Conservation (phyloP, 2,329 filamentous ascomycete species). For the Fragosphaeria purpurea region DNA sequence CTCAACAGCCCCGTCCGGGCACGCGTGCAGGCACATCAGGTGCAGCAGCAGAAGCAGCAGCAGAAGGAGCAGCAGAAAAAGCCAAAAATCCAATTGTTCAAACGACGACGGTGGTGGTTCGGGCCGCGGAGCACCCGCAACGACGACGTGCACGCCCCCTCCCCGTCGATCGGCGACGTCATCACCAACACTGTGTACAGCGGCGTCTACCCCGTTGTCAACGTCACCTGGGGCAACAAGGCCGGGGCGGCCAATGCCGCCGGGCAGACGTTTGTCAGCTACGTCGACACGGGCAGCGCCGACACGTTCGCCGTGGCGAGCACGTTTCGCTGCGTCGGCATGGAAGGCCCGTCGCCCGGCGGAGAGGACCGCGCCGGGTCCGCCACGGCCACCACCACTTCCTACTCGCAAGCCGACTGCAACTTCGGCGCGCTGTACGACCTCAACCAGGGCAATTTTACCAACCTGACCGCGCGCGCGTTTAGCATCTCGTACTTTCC, state of each 20-base stretch:
- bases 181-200: constrained; percentile 12
- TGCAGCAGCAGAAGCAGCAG: too few species aligned
- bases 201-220: constrained; percentile 12
- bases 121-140: too few species aligned
- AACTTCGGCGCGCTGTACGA: constrained; percentile 13
- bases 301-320: constrained; percentile 8
- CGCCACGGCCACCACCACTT: too few species aligned
- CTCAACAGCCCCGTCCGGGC: constrained; percentile 5
- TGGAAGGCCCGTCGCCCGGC: constrained; percentile 4
- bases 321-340: constrained; percentile 3
- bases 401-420: constrained; percentile 8
- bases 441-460: constrained; percentile 22
- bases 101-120: too few species aligned
- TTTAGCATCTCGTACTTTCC: constrained; percentile 35
- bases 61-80: background rate
- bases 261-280: constrained; percentile 14
- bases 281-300: constrained; percentile 9
- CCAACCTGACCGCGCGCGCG: constrained; percentile 26
- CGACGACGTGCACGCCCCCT: background rate
- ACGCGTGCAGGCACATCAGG: background rate
- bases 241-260: background rate
- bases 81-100: too few species aligned
- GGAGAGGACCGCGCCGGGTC: background rate
- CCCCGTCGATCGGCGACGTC: background rate
- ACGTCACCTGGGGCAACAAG: constrained; percentile 14